A percentile compares a stretch with the other conserved stretches of the same genome.
phyloP scores from a whole-genome alignment of 2,329 filamentous ascomycete species.

The Penicillium sp. region DNA sequence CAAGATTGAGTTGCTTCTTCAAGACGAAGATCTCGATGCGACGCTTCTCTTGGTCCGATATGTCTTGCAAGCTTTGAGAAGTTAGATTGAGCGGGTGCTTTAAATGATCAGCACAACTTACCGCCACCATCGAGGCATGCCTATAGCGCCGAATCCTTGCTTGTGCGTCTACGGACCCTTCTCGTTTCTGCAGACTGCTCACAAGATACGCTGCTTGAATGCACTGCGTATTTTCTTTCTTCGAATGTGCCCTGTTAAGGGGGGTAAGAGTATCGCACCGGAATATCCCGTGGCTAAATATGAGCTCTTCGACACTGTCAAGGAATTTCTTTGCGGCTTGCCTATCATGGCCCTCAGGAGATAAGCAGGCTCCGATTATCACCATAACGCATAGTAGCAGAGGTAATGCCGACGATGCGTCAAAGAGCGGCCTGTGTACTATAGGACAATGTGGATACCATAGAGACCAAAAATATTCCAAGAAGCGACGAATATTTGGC shows the following conservation, averaged over 20 bases:
- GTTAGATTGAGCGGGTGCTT: background rate
- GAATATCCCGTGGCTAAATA: constrained; percentile 19
- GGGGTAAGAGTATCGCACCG: background rate
- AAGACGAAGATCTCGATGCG: constrained; percentile 11
- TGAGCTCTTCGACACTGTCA: constrained; percentile 22
- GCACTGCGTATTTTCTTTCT: constrained; percentile 17
- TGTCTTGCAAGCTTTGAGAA: constrained; percentile 17
- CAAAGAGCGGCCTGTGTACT: constrained; percentile 28
- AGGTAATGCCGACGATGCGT: constrained; percentile 10
- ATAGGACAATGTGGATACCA: constrained; percentile 35
- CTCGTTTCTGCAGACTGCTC: constrained; percentile 26
- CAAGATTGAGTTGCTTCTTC: constrained; percentile 11
- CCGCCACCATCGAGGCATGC: constrained; percentile 25
- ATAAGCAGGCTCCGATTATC: constrained; percentile 30
- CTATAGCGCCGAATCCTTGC: constrained; percentile 21
- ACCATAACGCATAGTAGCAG: constrained; percentile 28
- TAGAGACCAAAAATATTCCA: constrained; percentile 29
- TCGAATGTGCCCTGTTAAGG: background rate
- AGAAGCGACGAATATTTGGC: constrained; percentile 20
- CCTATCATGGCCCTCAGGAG: constrained; percentile 15
- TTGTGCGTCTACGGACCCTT: constrained; percentile 22
- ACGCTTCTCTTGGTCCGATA: constrained; percentile 16
- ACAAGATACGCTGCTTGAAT: constrained; percentile 27
- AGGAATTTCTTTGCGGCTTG: constrained; percentile 19
- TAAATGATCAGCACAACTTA: constrained; percentile 1